These are phyloP conservation scores for Claviceps paspali DNA, from an alignment of 2,329 filamentous ascomycete genomes.

Conservation along the genomic window DNA sequence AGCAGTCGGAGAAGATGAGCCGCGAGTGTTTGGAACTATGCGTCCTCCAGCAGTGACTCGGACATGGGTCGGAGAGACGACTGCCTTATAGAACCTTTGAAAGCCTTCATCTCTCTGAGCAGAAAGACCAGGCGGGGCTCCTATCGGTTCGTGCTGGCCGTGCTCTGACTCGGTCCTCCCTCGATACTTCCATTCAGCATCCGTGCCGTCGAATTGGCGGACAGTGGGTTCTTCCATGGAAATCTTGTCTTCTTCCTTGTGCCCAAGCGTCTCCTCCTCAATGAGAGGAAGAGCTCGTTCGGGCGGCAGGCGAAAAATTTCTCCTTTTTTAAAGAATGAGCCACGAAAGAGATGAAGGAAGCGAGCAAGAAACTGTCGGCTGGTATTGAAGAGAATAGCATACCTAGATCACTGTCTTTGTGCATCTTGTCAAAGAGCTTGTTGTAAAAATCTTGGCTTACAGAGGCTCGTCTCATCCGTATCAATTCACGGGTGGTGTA, in stretches of 20 bases:
- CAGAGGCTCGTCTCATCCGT: slow-evolving; percentile 15
- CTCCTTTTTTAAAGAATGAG: slow-evolving; percentile 10
- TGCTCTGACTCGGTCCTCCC: slow-evolving; percentile 29
- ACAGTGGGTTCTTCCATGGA: slow-evolving; percentile 9
- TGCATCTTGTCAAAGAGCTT: slow-evolving; percentile 20
- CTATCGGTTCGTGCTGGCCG: slow-evolving; percentile 30
- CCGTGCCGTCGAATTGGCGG: slow-evolving; percentile 24
- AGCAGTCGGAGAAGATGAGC: slow-evolving; percentile 33
- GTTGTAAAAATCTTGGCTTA: slow-evolving; percentile 13
- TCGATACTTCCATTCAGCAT: slow-evolving; percentile 28
- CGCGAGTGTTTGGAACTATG: slow-evolving; percentile 50
- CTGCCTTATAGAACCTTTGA: slow-evolving; percentile 50
- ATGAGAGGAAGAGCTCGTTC: slow-evolving; percentile 16
- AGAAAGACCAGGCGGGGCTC: slow-evolving; percentile 35
- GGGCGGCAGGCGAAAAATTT: slow-evolving; percentile 17
- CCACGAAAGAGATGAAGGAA: not conserved
- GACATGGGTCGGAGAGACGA: slow-evolving; percentile 51
- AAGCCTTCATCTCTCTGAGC: slow-evolving; percentile 51
- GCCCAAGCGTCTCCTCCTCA: slow-evolving; percentile 14
- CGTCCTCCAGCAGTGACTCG: slow-evolving; percentile 52
- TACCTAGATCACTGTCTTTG: slow-evolving; percentile 26
- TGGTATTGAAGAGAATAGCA: slow-evolving; percentile 5
- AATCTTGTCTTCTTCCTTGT: slow-evolving; percentile 2
- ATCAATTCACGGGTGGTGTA: slow-evolving; percentile 33
- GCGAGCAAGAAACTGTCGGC: not conserved